A percentile compares a stretch with the other conserved stretches of the same genome.
These are phyloP conservation scores for Cladosporium cucumerinum DNA, from an alignment of 2,329 filamentous ascomycete species.

Conservation along the genomic window DNA sequence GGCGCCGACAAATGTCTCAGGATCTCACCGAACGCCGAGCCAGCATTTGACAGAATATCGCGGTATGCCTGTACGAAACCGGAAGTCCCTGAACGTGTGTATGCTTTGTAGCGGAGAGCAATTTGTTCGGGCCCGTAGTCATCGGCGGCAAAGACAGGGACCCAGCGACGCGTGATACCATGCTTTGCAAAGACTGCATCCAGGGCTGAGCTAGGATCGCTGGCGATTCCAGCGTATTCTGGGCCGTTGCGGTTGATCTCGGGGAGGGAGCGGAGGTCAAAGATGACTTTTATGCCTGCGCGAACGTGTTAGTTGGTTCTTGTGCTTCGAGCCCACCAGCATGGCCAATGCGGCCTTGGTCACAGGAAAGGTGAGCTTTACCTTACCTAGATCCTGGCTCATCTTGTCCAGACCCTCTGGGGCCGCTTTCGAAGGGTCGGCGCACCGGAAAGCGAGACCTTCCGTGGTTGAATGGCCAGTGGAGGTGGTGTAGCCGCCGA, in stretches of 20 bases:
- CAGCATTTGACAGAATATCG: conserved; percentile 56
- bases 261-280: conserved; percentile 62
- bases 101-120: conserved; percentile 59
- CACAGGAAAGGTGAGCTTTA: conserved; percentile 7
- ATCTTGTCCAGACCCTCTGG: conserved; percentile 53
- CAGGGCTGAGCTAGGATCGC: neutral
- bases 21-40: conserved; percentile 56
- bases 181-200: conserved; percentile 34
- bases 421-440: conserved; percentile 60
- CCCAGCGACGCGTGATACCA: conserved; percentile 55
- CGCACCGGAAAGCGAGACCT: conserved; percentile 63
- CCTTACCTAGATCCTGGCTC: conserved; percentile 35
- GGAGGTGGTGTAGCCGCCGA: conserved; percentile 44
- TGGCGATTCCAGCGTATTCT: conserved; percentile 32
- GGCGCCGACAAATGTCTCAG: conserved; percentile 55
- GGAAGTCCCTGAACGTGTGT: conserved; percentile 53
- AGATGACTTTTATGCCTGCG: conserved; percentile 59
- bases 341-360: neutral
- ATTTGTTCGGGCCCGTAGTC: conserved; percentile 63
- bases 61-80: conserved; percentile 64
- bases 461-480: conserved; percentile 44
- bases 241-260: conserved; percentile 53
- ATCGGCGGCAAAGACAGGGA: conserved; percentile 61
- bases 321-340: neutral
- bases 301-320: conserved; percentile 22